Conservation (phyloP, 2,329 filamentous ascomycete species). For the Rugonectria rugulosa region DNA sequence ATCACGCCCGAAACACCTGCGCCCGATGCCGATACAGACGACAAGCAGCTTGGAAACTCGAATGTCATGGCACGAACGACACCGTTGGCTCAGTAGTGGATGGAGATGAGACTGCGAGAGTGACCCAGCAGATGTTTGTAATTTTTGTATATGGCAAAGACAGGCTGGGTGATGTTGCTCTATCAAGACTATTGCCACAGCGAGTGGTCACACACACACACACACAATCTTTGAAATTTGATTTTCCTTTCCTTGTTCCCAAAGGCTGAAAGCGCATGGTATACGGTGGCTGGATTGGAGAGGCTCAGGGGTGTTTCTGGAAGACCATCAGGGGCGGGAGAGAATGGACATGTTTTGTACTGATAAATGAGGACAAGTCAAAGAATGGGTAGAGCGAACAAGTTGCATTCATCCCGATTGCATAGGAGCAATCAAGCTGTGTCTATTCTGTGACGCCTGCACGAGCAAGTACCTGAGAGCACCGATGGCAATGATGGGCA, state of each 20-base stretch:
- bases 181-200: slow-evolving; percentile 28
- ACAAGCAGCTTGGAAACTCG: slow-evolving; percentile 54
- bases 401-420: too few relatives aligned
- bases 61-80: slow-evolving; percentile 42
- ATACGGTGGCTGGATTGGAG: too few relatives aligned
- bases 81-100: slow-evolving; percentile 39
- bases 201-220: slow-evolving; percentile 6
- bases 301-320: slow-evolving; percentile 4
- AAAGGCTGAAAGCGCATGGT: too few relatives aligned
- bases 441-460: too few relatives aligned
- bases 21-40: slow-evolving; percentile 45
- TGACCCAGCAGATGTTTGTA: slow-evolving; percentile 26
- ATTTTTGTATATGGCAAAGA: slow-evolving; percentile 37
- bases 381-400: neutral
- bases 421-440: too few relatives aligned
- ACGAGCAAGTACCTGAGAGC: too few relatives aligned
- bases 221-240: too few relatives aligned
- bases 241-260: neutral
- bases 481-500: too few relatives aligned
- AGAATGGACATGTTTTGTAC: neutral
- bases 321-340: neutral
- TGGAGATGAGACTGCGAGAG: too few relatives aligned
- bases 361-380: neutral
- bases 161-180: too few relatives aligned
- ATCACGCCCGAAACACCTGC: slow-evolving; percentile 61